These are phyloP conservation scores for Candida insectorum DNA, from an alignment of 805 yeast species.

Conservation along the genomic window DNA sequence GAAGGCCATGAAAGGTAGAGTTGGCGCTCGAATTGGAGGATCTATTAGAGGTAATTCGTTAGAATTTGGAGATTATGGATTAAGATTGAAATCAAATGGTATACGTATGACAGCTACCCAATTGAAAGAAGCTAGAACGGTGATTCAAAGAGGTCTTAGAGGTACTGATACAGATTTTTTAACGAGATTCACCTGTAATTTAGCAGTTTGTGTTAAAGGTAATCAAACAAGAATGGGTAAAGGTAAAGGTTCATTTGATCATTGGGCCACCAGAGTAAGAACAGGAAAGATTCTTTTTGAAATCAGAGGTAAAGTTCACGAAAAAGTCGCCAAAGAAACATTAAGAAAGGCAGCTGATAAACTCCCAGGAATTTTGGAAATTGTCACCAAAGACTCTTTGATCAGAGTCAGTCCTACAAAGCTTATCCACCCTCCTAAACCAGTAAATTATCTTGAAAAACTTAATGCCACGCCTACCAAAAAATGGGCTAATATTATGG, in stretches of 20 bases:
- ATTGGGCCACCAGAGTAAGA: slow-evolving; percentile 95
- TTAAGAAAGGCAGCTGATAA: slow-evolving; percentile 86
- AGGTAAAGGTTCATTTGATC: slow-evolving; percentile 96
- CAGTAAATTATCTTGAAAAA: slow-evolving; percentile 52
- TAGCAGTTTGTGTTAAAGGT: slow-evolving; percentile 94
- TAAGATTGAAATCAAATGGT: slow-evolving; percentile 88
- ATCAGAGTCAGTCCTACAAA: slow-evolving; percentile 70
- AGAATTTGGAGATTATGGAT: slow-evolving; percentile 78
- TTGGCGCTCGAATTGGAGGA: slow-evolving; percentile 92
- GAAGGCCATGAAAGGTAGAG: slow-evolving; percentile 92
- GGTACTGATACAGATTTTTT: slow-evolving; percentile 71
- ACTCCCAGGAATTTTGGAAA: slow-evolving; percentile 89
- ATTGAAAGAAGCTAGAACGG: slow-evolving; percentile 85
- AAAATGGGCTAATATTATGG: slow-evolving; percentile 53
- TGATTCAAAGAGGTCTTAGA: slow-evolving; percentile 78
- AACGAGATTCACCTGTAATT: slow-evolving; percentile 78
- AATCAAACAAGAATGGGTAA: slow-evolving; percentile 99
- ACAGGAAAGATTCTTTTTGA: slow-evolving; percentile 93
- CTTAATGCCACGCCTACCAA: slow-evolving; percentile 61
- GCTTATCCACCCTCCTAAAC: slow-evolving; percentile 45
- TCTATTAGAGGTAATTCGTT: slow-evolving; percentile 84
- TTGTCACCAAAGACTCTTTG: slow-evolving; percentile 59
- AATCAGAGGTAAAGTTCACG: slow-evolving; percentile 78
- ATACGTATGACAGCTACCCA: slow-evolving; percentile 82
- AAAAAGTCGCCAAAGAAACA: slow-evolving; percentile 85